Evolutionary conservation across 805 yeast species (phyloP).

Genomic region (Danielozyma ontarioensis): DNA sequence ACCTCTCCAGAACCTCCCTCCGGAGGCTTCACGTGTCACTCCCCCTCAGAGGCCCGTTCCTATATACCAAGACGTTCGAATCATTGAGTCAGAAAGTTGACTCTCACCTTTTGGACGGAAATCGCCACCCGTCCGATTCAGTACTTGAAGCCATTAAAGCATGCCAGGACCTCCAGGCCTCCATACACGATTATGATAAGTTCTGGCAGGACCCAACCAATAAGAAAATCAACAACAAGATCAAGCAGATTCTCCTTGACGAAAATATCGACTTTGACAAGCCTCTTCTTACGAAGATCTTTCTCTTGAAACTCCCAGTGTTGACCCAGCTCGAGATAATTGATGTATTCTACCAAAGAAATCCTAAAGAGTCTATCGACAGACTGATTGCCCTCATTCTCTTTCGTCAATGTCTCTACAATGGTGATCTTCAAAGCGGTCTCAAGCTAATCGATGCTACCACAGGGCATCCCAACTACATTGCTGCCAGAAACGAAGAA

Average conservation of each 20-base stretch:
- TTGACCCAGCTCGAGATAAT: constrained; percentile 16
- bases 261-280: constrained; percentile 17
- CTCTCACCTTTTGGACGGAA: no score
- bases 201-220: constrained; percentile 18
- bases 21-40: no score
- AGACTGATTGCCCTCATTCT: constrained; percentile 52
- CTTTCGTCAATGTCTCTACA: constrained; percentile 52
- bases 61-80: constrained; percentile 7
- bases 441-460: constrained; percentile 56
- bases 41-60: no score
- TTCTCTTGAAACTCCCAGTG: constrained; percentile 30
- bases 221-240: constrained; percentile 13
- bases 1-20: no score
- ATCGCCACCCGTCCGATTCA: no score
- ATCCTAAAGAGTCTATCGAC: constrained; percentile 25
- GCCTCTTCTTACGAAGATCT: constrained; percentile 20
- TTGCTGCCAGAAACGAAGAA: constrained; percentile 24
- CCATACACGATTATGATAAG: constrained; percentile 15
- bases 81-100: constrained; percentile 9
- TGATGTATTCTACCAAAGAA: constrained; percentile 16
- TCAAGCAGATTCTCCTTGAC: constrained; percentile 15
- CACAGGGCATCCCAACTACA: constrained; percentile 51
- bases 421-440: constrained; percentile 54
- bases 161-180: constrained; percentile 16
- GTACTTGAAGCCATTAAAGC: constrained; percentile 17